Percentiles rank a stretch among this genome's conserved stretches.
phyloP scores from a whole-genome alignment of 1,139 yeast genomes.

The Taphrina pruni region DNA sequence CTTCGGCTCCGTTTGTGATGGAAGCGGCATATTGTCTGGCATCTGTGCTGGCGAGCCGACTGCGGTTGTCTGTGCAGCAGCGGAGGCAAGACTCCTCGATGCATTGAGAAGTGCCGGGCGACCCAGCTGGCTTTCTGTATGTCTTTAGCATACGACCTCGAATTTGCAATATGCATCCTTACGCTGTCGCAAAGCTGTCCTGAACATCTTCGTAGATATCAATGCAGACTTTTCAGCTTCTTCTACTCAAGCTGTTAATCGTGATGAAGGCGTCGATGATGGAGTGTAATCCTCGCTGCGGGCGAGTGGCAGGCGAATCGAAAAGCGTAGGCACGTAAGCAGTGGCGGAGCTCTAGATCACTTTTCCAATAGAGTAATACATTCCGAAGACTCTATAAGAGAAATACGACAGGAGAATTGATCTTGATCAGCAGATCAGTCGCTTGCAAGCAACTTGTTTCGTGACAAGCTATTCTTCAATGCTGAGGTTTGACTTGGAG shows the following conservation, averaged over 20 bases:
- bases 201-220: background rate
- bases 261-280: background rate
- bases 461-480: too few species aligned
- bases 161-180: background rate
- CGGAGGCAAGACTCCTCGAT: conserved; percentile 37
- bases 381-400: background rate
- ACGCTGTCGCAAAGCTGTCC: conserved; percentile 29
- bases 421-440: background rate
- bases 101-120: conserved; percentile 35
- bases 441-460: background rate
- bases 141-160: background rate
- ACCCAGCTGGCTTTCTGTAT: conserved; percentile 9
- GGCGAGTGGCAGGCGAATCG: conserved; percentile 25
- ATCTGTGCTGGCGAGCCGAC: conserved; percentile 34
- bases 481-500: too few species aligned
- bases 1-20: conserved; percentile 59
- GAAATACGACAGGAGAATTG: background rate
- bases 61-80: conserved; percentile 28
- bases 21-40: conserved; percentile 54
- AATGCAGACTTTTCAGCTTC: too few species aligned
- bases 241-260: background rate
- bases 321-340: conserved; percentile 23
- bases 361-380: background rate
- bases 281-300: background rate
- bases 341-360: conserved; percentile 20